Percentiles rank a stretch among this genome's conserved stretches.
These are phyloP conservation scores for Wickerhamiella sorbophila DNA, from an alignment of 805 yeast genomes.

Conservation along the genomic window DNA sequence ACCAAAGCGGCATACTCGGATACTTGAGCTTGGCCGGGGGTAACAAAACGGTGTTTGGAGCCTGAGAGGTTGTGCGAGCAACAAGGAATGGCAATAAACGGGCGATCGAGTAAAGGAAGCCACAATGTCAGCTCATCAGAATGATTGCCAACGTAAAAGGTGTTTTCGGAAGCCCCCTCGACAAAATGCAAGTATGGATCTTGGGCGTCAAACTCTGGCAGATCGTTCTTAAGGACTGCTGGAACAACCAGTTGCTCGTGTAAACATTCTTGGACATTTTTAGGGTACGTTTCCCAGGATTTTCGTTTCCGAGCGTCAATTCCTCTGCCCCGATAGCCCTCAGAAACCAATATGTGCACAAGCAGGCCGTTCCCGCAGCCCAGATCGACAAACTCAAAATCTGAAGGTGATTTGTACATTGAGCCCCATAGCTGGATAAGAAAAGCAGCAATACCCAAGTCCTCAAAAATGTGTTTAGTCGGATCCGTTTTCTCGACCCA, in stretches of 20 bases:
- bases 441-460: conserved; percentile 88
- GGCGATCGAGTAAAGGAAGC: conserved; percentile 68
- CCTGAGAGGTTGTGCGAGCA: conserved; percentile 85
- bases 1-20: conserved; percentile 79
- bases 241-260: conserved; percentile 80
- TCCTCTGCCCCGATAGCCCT: conserved; percentile 74
- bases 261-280: conserved; percentile 40
- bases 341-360: conserved; percentile 57
- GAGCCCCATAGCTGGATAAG: conserved; percentile 72
- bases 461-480: conserved; percentile 90
- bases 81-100: conserved; percentile 88
- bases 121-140: conserved; percentile 92
- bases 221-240: conserved; percentile 38
- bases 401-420: conserved; percentile 28
- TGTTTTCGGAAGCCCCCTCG: conserved; percentile 16
- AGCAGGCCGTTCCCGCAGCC: conserved; percentile 93
- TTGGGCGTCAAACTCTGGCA: neutral
- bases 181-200: conserved; percentile 1
- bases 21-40: conserved; percentile 25
- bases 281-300: conserved; percentile 71
- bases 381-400: conserved; percentile 66
- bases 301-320: conserved; percentile 82
- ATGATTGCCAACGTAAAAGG: conserved; percentile 86
- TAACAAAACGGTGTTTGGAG: conserved; percentile 44
- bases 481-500: conserved; percentile 97